Evolutionary conservation across 108 stramenopile species (phyloP), one percentile per base, ranked within the genome.

Genomic region (Hondaea fermentalgiana): DNA sequence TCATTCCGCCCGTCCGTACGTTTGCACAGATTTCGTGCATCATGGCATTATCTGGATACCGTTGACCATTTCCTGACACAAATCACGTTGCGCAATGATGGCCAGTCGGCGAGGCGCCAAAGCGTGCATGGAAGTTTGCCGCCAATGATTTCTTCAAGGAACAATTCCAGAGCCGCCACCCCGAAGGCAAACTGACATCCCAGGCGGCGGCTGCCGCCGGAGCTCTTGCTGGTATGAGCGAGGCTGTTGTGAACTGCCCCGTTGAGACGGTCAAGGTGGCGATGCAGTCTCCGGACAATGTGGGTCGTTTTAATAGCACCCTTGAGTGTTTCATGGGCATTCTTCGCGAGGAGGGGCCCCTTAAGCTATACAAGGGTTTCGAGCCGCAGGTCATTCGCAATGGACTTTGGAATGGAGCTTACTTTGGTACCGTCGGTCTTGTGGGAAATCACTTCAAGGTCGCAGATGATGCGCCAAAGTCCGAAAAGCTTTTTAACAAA

Each of bases 391-490:
- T 92, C 17, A 72, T 90, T 89, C 72, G 92, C 21, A 92, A 92
- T 55, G 83, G 90, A 6, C 89, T 92, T 21, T 92, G 92, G 92
- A 92, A 92, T 44, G 90, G 91, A 57, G 87, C 89, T 71, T 92
- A 92, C 89, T 92, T 92, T 87, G 92, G 92, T 25, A 89, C 87
- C 87, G 91, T 92, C 25, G 91, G 91, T 10, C 42, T 91, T 51
- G 90, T 90, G 90, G 44, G 49, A 5, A 72, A 72, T 5, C 8
- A 89, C 43, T 72, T 90, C 35, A 19, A 88, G 16, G 71, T 88
- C 5, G 88, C 90, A 6, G 28, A 90, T 29, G 89, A 59, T 21
- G 90, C 87, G 12, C 35, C 89, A 45, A 89, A 51, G 5, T 4
- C 55, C 4, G 88, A 89, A 4, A 88, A 91, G 87, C 45, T 47